Evolutionary conservation across 2,329 filamentous ascomycete genomes (phyloP), one percentile per base, ranked within the genome.

Genomic region (Fusarium sarcochroum): DNA sequence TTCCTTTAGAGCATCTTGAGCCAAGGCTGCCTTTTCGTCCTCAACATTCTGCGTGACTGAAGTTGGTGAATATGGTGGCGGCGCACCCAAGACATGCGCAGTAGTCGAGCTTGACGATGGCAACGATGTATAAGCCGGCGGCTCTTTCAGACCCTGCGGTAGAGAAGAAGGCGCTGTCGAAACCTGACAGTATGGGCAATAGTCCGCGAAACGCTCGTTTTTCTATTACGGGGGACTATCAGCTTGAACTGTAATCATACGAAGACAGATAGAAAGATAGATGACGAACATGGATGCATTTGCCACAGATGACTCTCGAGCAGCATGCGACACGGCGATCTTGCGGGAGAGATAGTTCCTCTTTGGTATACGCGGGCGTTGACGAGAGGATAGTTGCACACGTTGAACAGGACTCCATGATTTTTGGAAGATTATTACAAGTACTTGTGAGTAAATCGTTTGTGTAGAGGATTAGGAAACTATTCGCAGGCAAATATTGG

Each of bases 161-260:
- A 89, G 78, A 9, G 79, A 73, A 20, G 87, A 87, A 4, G 89
- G 87, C 6, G 79, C 81, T 44, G 82, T 85, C 7, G 90, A 89
- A 70, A 93, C 86, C 78, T 95, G 93, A 76, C 93, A 96, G 78
- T 91, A 95, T 1, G 92, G 92, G 75, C 89, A 89, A 76, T 88
- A 89, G 34, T 83, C 81, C 53, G 86, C 85, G 79, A 93, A 94
- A 40, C 91, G 88, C 30, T 84, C 81, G 76, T 93, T 93, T 46
- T 86, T 80, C 87, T 89, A 69, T 30, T 37, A 27, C 7, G 27
- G 27, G 21, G 17, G 20, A 40, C 21, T 38, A 59, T 72, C 42
- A 73, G 66, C 51, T 18, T 30, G 40, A 38, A 35, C 18, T 32
- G 52, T 17, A 32, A 7, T 40, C n/a, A 32, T 25, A 15, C 10